phyloP scores from a whole-genome alignment of 345 rosid genomes.

The Citrus sinensis region DNA sequence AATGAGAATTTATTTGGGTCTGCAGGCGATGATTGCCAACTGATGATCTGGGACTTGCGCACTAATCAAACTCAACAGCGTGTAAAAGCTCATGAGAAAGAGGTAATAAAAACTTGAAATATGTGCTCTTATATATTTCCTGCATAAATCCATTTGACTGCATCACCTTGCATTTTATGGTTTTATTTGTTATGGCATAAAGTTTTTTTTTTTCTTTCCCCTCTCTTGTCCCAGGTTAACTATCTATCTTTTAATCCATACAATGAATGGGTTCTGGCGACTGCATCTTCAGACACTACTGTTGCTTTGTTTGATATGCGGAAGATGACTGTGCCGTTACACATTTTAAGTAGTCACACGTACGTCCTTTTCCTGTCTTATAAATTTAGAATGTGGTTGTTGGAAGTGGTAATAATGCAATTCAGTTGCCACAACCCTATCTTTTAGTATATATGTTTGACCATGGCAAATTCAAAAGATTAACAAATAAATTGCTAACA shows the following conservation, averaged over 20 bases:
- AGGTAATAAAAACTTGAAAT: conserved; percentile 38
- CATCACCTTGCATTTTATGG: not conserved
- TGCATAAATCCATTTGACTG: not conserved
- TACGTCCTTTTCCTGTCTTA: conserved; percentile 25
- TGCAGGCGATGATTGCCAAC: conserved; percentile 75
- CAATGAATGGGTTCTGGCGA: conserved; percentile 87
- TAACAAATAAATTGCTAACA: not conserved
- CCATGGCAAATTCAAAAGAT: not conserved
- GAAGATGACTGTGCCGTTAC: conserved; percentile 63
- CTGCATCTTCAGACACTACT: conserved; percentile 87
- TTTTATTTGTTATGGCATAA: not conserved
- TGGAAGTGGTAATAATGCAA: not conserved
- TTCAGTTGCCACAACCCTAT: not conserved
- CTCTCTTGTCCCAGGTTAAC: conserved; percentile 50
- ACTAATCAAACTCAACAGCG: conserved; percentile 61
- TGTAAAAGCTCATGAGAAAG: conserved; percentile 80
- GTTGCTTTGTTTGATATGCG: conserved; percentile 79
- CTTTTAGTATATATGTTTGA: not conserved
- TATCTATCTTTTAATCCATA: conserved; percentile 82
- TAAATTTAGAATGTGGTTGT: not conserved
- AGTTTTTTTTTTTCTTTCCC: conserved; percentile 1
- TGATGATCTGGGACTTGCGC: conserved; percentile 87
- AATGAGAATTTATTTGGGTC: conserved; percentile 83
- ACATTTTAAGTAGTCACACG: conserved; percentile 72
- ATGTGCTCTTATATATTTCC: not conserved